Percentiles rank a stretch among this genome's conserved stretches.
Evolutionary conservation across 805 yeast species (phyloP).

Genomic region (Suhomyces sp.): DNA sequence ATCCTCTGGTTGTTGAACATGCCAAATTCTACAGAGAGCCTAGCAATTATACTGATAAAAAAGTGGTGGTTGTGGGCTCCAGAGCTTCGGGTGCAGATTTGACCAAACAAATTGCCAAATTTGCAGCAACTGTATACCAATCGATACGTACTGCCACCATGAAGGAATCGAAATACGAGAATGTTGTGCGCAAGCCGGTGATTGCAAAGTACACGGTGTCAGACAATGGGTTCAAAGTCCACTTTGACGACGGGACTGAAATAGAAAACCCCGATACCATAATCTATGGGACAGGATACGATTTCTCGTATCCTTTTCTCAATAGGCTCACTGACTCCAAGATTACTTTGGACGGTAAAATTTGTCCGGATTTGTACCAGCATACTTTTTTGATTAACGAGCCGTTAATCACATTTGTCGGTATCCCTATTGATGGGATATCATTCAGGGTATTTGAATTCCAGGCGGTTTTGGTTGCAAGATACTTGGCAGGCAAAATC

Average conservation of each 20-base stretch:
- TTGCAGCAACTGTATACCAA: slow-evolving; percentile 24
- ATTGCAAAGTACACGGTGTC: slow-evolving; percentile 16
- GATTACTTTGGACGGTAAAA: slow-evolving; percentile 22
- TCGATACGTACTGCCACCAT: slow-evolving; percentile 20
- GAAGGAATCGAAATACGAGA: slow-evolving; percentile 8
- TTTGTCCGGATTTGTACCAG: slow-evolving; percentile 48
- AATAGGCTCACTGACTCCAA: slow-evolving; percentile 30
- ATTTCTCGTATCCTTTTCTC: slow-evolving; percentile 62
- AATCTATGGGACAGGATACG: slow-evolving; percentile 74
- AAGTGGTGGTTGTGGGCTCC: slow-evolving; percentile 30
- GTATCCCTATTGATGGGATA: slow-evolving; percentile 57
- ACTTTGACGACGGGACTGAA: slow-evolving; percentile 47
- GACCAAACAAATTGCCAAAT: slow-evolving; percentile 21
- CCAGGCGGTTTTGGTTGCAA: slow-evolving; percentile 63
- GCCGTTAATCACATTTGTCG: slow-evolving; percentile 63
- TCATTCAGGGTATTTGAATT: slow-evolving; percentile 61
- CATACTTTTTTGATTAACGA: slow-evolving; percentile 58
- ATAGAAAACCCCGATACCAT: slow-evolving; percentile 51
- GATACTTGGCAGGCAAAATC: slow-evolving; percentile 58
- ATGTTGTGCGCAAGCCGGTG: slow-evolving; percentile 22
- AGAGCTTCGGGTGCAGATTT: slow-evolving; percentile 31
- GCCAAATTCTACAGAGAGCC: slow-evolving; percentile 42
- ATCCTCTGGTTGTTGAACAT: slow-evolving; percentile 36
- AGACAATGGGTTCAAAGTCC: slow-evolving; percentile 29
- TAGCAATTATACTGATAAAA: slow-evolving; percentile 28